Percentiles rank a stretch among this genome's conserved stretches.
phyloP scores from a whole-genome alignment of 2,329 filamentous ascomycete genomes.

The Cyphellophora attinorum region DNA sequence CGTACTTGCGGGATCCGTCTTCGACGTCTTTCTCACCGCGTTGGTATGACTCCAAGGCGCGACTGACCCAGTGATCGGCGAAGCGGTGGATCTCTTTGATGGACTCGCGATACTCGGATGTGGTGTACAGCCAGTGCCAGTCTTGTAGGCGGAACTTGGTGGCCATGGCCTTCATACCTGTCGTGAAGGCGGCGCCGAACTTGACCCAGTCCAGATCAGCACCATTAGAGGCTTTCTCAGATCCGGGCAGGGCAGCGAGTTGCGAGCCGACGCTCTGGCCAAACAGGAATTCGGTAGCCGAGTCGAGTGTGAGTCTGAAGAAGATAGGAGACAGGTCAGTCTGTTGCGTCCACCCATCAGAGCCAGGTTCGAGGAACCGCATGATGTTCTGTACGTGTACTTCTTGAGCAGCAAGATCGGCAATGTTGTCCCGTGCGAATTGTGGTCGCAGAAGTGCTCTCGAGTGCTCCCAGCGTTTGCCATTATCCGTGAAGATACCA shows the following conservation, averaged over 20 bases:
- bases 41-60: conserved; percentile 1
- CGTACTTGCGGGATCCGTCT: conserved; percentile 2
- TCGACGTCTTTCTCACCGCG: background rate
- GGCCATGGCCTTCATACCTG: conserved; percentile 16
- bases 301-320: conserved; percentile 56
- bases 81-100: conserved; percentile 3
- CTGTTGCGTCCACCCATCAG: conserved; percentile 35
- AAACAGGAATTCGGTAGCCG: conserved; percentile 59
- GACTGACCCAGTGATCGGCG: conserved; percentile 4
- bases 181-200: conserved; percentile 27
- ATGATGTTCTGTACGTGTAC: conserved; percentile 54
- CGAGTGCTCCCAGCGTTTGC: conserved; percentile 42
- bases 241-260: conserved; percentile 25
- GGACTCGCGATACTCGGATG: conserved; percentile 27
- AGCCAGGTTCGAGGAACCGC: conserved; percentile 43
- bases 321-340: conserved; percentile 55
- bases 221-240: conserved; percentile 67
- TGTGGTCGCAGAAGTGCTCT: conserved; percentile 74
- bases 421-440: conserved; percentile 75
- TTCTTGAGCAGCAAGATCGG: conserved; percentile 74
- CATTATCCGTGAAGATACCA: background rate
- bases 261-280: conserved; percentile 46
- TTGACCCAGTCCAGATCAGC: conserved; percentile 45
- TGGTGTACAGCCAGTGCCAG: conserved; percentile 27
- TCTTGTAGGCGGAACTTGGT: conserved; percentile 20